Base-by-base conservation (phyloP, 257 asterid species). In the Lycium ferocissimum region DNA sequence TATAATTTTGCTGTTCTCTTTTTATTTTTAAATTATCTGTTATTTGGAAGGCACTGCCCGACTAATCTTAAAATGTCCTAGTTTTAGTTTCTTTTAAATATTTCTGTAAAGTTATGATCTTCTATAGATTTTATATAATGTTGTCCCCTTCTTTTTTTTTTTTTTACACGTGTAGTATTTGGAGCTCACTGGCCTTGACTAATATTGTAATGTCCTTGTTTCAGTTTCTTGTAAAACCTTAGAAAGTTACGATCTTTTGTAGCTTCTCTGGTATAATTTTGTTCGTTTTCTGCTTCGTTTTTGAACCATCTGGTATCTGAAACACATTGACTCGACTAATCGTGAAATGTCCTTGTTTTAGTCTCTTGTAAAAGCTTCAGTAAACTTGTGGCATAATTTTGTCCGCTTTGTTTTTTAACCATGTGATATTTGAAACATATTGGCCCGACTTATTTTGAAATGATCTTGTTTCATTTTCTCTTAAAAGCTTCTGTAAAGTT, bases 151-250 rank as follows among this genome's bases (percentile, higher is more conserved):
- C 1, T 26, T 26, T 26, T 26, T 26, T 26, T 26, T 26, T 26
- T 26, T 26, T 26, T 26, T 26, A 26, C 33, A 26, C 33, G 33
- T 40, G 6, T 40, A 11, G 56, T 51, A 51, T 51, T 11, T 51
- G 56, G 56, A 51, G 7, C 56, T 10, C 9, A 51, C 56, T 51
- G 12, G 56, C 9, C 12, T 26, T 26, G 56, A 51, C 56, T 51
- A 51, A 9, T 51, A 10, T 51, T 51, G 56, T 4, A 57, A 69
- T 79, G 53, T 79, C 69, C 76, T 40, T 81, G 76, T 81, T 81
- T 7, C 88, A 91, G 95, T 49, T 90, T n/a, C 85, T 58, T 75
- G 81, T 91, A 53, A 92, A 84, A 83, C 93, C 93, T 76, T 90
- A 65, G 65, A 40, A 40, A 70, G 79, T 70, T 40, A 40, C 43